Conservation (phyloP, 2,329 filamentous ascomycete species). For the Claviceps arundinis region DNA sequence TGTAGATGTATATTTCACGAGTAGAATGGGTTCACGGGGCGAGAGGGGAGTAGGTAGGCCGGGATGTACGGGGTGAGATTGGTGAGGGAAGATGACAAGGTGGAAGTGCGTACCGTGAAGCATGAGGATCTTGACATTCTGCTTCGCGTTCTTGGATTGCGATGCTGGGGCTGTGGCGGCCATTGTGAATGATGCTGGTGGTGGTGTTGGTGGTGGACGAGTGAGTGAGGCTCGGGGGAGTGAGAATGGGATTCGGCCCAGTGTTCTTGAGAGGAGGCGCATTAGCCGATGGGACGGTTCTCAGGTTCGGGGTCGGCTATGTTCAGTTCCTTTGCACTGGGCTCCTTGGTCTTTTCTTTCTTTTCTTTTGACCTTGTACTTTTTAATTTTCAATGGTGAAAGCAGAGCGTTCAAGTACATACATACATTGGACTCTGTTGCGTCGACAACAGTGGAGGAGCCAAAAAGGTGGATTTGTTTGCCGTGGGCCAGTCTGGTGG, state of each 20-base stretch:
- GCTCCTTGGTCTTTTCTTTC: no score
- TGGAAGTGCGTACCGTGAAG: constrained; percentile 45
- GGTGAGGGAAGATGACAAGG: no score
- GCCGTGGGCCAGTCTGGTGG: no score
- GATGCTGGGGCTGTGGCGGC: neutral
- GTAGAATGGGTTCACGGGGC: no score
- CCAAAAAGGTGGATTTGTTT: no score
- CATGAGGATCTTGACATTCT: constrained; percentile 57
- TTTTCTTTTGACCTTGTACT: neutral
- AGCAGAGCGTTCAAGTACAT: no score
- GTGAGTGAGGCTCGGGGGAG: neutral
- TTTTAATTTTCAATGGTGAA: no score
- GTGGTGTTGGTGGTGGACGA: neutral
- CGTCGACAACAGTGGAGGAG: no score
- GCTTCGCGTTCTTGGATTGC: constrained; percentile 22
- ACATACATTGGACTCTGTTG: no score
- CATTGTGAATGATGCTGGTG: constrained; percentile 1
- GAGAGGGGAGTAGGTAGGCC: no score
- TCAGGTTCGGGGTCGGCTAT: neutral
- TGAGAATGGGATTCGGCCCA: neutral
- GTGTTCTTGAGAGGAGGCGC: neutral
- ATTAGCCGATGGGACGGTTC: neutral
- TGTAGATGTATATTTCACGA: no score
- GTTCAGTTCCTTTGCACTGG: neutral
- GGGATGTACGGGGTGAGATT: no score